Evolutionary conservation across 768 basidiomycete species (phyloP).

Genomic region (Leucogyrophana mollusca): DNA sequence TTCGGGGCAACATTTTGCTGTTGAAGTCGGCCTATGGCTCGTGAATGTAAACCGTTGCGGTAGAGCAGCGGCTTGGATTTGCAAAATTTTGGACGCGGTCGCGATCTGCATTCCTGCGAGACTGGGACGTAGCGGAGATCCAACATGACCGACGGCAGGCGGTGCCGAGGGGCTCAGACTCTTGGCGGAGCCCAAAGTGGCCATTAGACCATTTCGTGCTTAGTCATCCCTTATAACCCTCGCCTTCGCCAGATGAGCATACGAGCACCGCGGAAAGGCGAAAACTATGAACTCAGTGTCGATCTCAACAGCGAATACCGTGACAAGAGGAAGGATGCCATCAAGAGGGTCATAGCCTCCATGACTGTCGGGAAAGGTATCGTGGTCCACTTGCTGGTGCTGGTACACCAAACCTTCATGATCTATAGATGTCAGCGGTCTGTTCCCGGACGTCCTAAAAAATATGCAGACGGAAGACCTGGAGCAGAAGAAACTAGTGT

Average conservation of each 20-base stretch:
- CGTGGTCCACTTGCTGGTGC: conserved; percentile 6
- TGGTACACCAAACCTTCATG: conserved; percentile 1
- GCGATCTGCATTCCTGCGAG: too few species aligned
- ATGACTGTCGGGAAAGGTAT: conserved; percentile 99
- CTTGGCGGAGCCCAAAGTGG: too few species aligned
- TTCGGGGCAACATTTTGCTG: conserved; percentile 28
- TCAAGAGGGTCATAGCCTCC: conserved; percentile 95
- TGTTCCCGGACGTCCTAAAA: conserved; percentile 98
- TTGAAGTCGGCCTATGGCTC: neutral
- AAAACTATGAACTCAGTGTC: conserved; percentile 95
- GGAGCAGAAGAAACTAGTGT: conserved; percentile 99
- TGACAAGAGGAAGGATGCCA: conserved; percentile 96
- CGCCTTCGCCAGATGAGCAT: conserved; percentile 34
- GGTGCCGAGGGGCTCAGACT: too few species aligned
- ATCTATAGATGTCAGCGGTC: conserved; percentile 75
- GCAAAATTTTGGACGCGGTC: neutral
- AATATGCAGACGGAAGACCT: conserved; percentile 99
- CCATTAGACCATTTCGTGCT: too few species aligned
- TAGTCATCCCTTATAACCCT: neutral
- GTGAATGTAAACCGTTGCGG: neutral
- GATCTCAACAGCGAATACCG: conserved; percentile 97
- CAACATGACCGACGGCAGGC: too few species aligned
- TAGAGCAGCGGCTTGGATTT: neutral
- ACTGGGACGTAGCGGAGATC: too few species aligned
- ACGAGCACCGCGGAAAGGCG: conserved; percentile 73